Evolutionary conservation across 371 early-diverging fungal species (phyloP), one percentile per base, ranked within the genome.

Genomic region (Mortierella sp.): DNA sequence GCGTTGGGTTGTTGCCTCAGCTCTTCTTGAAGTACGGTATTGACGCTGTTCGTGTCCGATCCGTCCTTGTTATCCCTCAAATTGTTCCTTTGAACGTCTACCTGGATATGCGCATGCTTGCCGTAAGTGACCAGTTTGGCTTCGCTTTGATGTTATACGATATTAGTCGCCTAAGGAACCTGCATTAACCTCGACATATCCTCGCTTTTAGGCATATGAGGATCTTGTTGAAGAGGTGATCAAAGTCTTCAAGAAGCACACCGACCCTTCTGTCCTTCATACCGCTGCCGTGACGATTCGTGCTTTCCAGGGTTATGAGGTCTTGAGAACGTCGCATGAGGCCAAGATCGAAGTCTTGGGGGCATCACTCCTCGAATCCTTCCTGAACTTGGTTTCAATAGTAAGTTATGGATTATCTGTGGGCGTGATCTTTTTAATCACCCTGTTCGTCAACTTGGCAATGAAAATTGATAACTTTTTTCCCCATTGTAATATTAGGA

Each of bases 11-110:
- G 3, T 61, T 95, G 24, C 93, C 95, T 3, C 90, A 89, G 53
- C 87, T 95, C n/a, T 78, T 96, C 48, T 83, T 90, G n/a, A 95
- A 94, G 79, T 93, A 95, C 73, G 89, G 89, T 3, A 90, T 89
- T 54, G 95, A 95, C 57, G 84, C 89, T 31, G 73, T 69, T 28
- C 89, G 91, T 31, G 83, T 94, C 57, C 79, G 83, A 8, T 92
- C 92, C n/a, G 88, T 94, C 3, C 82, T 93, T 1, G 85, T 80
- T 43, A 79, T 95, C 28, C 91, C 94, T 11, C 88, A 90, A 21
- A 50, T 91, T 4, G 89, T 95, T 83, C 91, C 94, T 69, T 53
- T 95, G 69, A 89, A 89, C 9, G 89, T 91, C 9, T 96, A 95
- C 81, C 64, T 91, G 24, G 95, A 95, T 69, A 77, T 95, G 74